phyloP scores from a whole-genome alignment of 2,329 filamentous ascomycete genomes.

The Xylariaceae sp. region DNA sequence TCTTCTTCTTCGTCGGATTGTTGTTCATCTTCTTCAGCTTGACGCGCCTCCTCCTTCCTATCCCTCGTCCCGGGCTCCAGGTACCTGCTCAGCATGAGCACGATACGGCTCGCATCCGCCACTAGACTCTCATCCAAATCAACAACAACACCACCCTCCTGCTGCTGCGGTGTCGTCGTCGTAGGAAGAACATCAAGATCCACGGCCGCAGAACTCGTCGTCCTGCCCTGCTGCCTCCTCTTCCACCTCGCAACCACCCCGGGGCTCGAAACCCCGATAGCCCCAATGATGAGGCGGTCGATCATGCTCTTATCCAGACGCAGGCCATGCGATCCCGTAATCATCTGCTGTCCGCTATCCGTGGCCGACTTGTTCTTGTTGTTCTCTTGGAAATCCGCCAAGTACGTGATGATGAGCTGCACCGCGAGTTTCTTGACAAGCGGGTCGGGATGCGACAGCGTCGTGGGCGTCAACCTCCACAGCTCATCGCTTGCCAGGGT shows the following conservation, averaged over 20 bases:
- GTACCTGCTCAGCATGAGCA: constrained; percentile 70
- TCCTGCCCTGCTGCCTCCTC: constrained; percentile 24
- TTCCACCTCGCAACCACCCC: constrained; percentile 33
- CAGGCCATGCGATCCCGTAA: constrained; percentile 67
- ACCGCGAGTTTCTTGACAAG: constrained; percentile 74
- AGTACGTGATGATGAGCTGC: constrained; percentile 68
- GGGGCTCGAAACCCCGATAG: constrained; percentile 31
- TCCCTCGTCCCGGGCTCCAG: constrained; percentile 55
- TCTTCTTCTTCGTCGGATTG: constrained; percentile 37
- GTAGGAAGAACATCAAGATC: constrained; percentile 4
- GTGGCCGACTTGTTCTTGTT: constrained; percentile 49
- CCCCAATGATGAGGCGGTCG: constrained; percentile 44
- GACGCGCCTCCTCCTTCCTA: constrained; percentile 29
- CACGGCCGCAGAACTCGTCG: constrained; percentile 3
- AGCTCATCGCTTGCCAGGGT: constrained; percentile 60
- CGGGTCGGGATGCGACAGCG: constrained; percentile 65
- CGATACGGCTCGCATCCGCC: constrained; percentile 70
- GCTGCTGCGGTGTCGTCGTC: constrained; percentile 6
- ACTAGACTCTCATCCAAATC: constrained; percentile 69
- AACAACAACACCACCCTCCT: too few species aligned
- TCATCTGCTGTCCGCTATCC: constrained; percentile 54
- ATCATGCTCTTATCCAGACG: constrained; percentile 60
- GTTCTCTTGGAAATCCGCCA: constrained; percentile 69
- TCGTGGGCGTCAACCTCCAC: constrained; percentile 64
- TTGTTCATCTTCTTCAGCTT: constrained; percentile 33